Percentiles rank a stretch among this genome's conserved stretches.
phyloP scores from a whole-genome alignment of 257 asterid genomes.

The Solanum gandarillasii region DNA sequence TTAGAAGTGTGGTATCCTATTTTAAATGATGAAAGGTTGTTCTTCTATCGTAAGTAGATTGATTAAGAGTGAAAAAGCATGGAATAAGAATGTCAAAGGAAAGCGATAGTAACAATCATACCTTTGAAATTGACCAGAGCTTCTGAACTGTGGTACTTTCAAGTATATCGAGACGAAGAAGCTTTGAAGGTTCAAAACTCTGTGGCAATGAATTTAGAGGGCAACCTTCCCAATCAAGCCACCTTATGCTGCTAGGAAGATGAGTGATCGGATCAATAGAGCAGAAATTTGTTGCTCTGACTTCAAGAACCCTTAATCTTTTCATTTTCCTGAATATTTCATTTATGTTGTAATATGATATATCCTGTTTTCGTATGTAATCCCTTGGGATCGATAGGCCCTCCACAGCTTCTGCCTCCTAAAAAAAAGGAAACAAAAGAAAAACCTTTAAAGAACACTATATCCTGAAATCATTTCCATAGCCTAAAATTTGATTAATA shows the following conservation, averaged over 20 bases:
- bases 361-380: background rate
- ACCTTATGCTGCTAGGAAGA: slow-evolving; percentile 1
- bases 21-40: background rate
- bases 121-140: background rate
- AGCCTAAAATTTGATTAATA: background rate
- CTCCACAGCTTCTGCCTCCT: background rate
- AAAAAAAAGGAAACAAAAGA: background rate
- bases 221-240: background rate
- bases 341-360: background rate
- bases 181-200: background rate
- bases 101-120: background rate
- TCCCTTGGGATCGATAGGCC: background rate
- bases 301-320: background rate
- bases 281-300: background rate
- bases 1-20: background rate
- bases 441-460: background rate
- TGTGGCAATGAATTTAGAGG: slow-evolving; percentile 1
- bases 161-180: background rate
- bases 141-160: background rate
- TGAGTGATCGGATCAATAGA: background rate
- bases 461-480: background rate
- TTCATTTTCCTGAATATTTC: background rate
- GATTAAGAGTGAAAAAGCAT: background rate
- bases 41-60: background rate
- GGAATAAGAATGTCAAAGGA: background rate